phyloP scores from a whole-genome alignment of 768 basidiomycete species.

The Collybia mongolica region DNA sequence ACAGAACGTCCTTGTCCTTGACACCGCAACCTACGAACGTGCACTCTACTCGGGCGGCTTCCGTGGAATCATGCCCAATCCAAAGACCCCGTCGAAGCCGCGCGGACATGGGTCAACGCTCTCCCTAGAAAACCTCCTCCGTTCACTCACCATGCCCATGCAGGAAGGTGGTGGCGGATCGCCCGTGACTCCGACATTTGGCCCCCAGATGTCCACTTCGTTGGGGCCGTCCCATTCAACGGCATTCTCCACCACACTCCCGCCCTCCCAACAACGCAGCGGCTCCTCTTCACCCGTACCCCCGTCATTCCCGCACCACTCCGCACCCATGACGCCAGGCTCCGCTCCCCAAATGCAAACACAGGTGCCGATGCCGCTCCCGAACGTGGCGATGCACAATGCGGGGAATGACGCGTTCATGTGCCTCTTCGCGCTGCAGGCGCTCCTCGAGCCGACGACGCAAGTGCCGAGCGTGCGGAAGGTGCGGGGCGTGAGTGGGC shows the following conservation, averaged over 20 bases:
- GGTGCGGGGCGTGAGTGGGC: slow-evolving; percentile 7
- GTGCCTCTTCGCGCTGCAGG: slow-evolving; percentile 65
- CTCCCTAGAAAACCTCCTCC: slow-evolving; percentile 63
- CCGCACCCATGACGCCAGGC: background rate
- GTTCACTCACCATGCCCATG: slow-evolving; percentile 44
- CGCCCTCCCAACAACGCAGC: background rate
- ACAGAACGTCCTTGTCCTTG: slow-evolving; percentile 67
- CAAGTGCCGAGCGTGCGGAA: slow-evolving; percentile 32
- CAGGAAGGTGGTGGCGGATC: background rate
- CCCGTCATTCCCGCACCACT: background rate
- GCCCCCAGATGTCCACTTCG: slow-evolving; percentile 12
- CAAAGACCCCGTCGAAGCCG: slow-evolving; percentile 45
- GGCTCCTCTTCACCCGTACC: slow-evolving; percentile 7
- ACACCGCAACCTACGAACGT: slow-evolving; percentile 64
- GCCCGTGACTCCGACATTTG: slow-evolving; percentile 24
- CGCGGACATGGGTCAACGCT: slow-evolving; percentile 54
- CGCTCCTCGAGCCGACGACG: slow-evolving; percentile 59
- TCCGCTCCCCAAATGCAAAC: no score
- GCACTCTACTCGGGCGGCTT: slow-evolving; percentile 55
- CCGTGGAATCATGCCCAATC: slow-evolving; percentile 61
- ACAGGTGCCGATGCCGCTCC: slow-evolving; percentile 26
- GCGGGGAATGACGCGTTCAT: slow-evolving; percentile 82
- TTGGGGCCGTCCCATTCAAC: no score
- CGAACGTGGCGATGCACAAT: slow-evolving; percentile 56
- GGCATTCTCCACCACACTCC: slow-evolving; percentile 10